Base-by-base conservation (phyloP, 768 basidiomycete genomes). In the Bullera alba region DNA sequence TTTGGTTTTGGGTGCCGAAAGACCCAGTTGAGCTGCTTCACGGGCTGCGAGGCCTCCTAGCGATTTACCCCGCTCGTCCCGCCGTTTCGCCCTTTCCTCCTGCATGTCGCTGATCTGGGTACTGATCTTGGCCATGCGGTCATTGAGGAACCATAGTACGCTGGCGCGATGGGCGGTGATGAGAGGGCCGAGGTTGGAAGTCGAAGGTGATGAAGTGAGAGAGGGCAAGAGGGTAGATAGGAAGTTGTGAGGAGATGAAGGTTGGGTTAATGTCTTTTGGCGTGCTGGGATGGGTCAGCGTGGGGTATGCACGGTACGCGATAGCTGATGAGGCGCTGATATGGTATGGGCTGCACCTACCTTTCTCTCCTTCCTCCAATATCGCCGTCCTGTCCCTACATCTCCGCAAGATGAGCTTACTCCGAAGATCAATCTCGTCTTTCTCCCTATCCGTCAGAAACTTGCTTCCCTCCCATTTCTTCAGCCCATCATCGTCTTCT, bases 341-440 rank as follows among this genome's bases (percentile, higher is more conserved):
- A 29, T 46, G 4, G 19, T 19, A 27, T 8, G 26, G 28, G 14
- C 23, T 26, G 17, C 8, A 75, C 85, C 69, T 75, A 96, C 93
- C 81, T 72, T 86, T 85, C 76, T 97, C 95, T 23, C 87, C 74
- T 34, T 78, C 77, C 69, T 97, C 95, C 80, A 99, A 82, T 70
- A 85, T 81, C 60, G 82, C 84, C 6, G 96, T 85, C 59, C 87
- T 77, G 57, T 92, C 86, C 27, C 87, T 82, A 75, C 90, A 95
- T 46, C 84, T 80, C 43, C 83, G 79, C 42, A 97, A 76, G 48
- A 95, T 84, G 61, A 89, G 79, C 58, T 86, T 83, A 27, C 88
- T 85, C 68, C 93, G 86, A 53, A 91, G 75, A 77, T 99, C 95
- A 46, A 99, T 87, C 74, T 95, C 89, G 74, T 96, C 92, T 54